phyloP scores from a whole-genome alignment of 2,329 filamentous ascomycete species.

The Cladorrhinum sp. region DNA sequence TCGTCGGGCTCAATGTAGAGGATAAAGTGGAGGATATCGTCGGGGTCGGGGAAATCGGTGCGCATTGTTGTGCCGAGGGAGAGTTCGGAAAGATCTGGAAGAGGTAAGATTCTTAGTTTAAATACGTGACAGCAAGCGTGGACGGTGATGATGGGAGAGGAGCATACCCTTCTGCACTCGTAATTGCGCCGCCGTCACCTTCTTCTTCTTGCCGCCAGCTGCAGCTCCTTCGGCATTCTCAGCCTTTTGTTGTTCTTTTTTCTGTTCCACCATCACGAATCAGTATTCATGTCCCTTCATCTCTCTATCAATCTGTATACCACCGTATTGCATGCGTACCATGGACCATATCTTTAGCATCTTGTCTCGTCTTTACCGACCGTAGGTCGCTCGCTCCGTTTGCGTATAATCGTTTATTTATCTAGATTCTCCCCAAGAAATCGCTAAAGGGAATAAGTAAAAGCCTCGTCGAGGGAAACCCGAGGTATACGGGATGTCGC shows the following conservation, averaged over 20 bases:
- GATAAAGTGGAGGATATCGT: slow-evolving; percentile 82
- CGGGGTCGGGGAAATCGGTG: slow-evolving; percentile 75
- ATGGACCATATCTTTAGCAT: slow-evolving; percentile 99
- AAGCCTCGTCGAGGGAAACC: too few relatives aligned
- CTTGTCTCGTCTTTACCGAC: slow-evolving; percentile 40
- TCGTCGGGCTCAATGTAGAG: slow-evolving; percentile 83
- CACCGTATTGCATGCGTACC: slow-evolving; percentile 51
- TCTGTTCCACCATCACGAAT: slow-evolving; percentile 73
- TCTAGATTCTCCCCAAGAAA: neutral
- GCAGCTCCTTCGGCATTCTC: slow-evolving; percentile 73
- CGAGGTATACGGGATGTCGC: too few relatives aligned
- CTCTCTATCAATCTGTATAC: neutral
- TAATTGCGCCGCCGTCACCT: slow-evolving; percentile 93
- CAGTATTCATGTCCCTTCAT: neutral
- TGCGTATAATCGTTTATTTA: neutral
- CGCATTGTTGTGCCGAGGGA: slow-evolving; percentile 77
- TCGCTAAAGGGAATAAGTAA: too few relatives aligned
- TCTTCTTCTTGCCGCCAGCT: slow-evolving; percentile 83
- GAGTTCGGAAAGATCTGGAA: slow-evolving; percentile 73
- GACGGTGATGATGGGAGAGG: neutral
- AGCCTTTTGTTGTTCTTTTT: slow-evolving; percentile 95
- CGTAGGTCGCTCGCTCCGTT: neutral
- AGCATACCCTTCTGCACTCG: slow-evolving; percentile 87
- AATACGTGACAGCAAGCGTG: neutral
- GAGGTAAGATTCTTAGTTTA: neutral